Base-by-base conservation (phyloP, 257 asterid genomes). In the Thymus quinquecostatus region DNA sequence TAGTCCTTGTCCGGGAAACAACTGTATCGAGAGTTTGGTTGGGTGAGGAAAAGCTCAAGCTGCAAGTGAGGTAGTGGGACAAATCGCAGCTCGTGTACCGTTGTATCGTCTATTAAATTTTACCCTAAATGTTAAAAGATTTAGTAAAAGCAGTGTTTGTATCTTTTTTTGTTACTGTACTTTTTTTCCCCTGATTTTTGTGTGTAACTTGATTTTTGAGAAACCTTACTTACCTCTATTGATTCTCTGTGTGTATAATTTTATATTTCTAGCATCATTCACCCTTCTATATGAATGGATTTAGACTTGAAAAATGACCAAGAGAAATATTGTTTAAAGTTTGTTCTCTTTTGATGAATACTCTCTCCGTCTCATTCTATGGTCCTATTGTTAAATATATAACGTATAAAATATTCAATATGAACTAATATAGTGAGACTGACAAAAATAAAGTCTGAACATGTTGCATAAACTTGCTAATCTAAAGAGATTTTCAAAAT, bases 101-200 rank as follows among this genome's bases (percentile, higher is more conserved):
- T 28, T 36, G 11, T 30, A 67, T 75, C 50, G 3, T 60, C 60
- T 61, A 21, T 21, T 21, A 10, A 54, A 76, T 67, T 49, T 71
- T 48, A 10, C 29, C 27, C 53, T 48, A 56, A 78, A 63, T 72
- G 78, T 76, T 21, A 21, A 76, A 65, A 53, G 74, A 72, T 63
- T 43, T 48, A 51, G 71, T 55, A 65, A 28, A 48, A 67, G 55
- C 32, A 58, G 47, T 58, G 41, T 30, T 57, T 53, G 28, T 45
- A 51, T 51, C 28, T 29, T 5, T 7, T 6, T 8, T 36, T 74
- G 56, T 50, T 44, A 38, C 44, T 13, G 75, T 68, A 73, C 49
- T 70, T 50, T 27, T 27, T 69, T 58, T 21, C 21, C 21, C 30
- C 28, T 48, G 28, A 47, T 66, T 72, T 43, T 72, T 38, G 41